Base-by-base conservation (phyloP, 495 filamentous ascomycete genomes). In the Tuber borchii region DNA sequence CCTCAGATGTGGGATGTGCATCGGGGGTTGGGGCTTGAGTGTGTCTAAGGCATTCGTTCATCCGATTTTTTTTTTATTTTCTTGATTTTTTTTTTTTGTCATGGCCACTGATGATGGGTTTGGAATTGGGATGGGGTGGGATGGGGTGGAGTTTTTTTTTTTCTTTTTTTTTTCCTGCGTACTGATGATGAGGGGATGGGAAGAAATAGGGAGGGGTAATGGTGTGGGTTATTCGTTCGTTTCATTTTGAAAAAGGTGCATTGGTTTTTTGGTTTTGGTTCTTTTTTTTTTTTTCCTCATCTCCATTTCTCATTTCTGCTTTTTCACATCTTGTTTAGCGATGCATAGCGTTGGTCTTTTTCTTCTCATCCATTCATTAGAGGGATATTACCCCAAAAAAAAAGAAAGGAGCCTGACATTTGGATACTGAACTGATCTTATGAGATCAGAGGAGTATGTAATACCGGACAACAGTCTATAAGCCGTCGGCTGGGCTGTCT, bases 1-100 rank as follows among this genome's bases (percentile, higher is more conserved):
- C 80, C 74, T 7, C 73, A 78, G 69, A 80, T 78, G 69, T 82
- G 76, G 76, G 80, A 82, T 79, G 80, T 82, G 51, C 80, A 82
- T 46, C 75, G 80, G 19, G 80, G 80, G 10, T 73, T 82, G 40
- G 80, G 16, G 8, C 80, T 61, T 71, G 78, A 45, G 26, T 73
- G 39, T 37, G 65, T 65, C 72, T 81, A 80, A 56, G 42, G 7
- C 26, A 40, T 74, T 75, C 34, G 26, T 14, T 72, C n/a, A 70
- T 61, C 73, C 22, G 6, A 70, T 40, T 26, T 10, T 74, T 56
- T 40, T 34, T 40, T 61, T 20, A 1, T 37, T 37, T 37, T 37
- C 34, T 37, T 37, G 1, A n/a, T 56, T 14, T 69, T 69, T 44
- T 74, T 74, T 69, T 45, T 16, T 70, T 65, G 40, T 45, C 17